Conservation (phyloP, 2,329 filamentous ascomycete genomes). For the Epichloe hybrida region DNA sequence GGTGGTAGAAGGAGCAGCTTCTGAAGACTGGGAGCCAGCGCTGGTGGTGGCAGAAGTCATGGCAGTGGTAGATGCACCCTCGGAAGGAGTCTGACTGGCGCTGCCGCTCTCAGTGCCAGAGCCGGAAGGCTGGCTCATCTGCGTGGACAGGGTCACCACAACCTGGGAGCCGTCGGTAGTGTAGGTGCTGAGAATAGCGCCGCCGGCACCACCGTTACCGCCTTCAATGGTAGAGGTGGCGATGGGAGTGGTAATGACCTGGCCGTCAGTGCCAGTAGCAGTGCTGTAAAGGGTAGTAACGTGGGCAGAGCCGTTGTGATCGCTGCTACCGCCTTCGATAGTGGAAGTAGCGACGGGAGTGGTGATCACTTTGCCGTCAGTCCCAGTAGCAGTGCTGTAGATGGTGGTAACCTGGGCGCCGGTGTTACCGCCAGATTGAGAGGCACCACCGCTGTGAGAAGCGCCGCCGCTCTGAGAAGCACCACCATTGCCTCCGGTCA, state of each 20-base stretch:
- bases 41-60: neutral
- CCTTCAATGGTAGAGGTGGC: constrained; percentile 21
- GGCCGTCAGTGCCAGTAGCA: constrained; percentile 18
- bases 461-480: neutral
- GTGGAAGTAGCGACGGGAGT: constrained; percentile 25
- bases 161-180: constrained; percentile 11
- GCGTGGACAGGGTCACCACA: constrained; percentile 16
- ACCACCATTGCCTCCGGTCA: constrained; percentile 12
- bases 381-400: constrained; percentile 21
- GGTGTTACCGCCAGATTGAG: neutral
- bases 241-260: constrained; percentile 21
- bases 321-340: constrained; percentile 11
- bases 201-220: constrained; percentile 8
- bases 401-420: constrained; percentile 17
- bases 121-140: constrained; percentile 9
- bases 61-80: constrained; percentile 6
- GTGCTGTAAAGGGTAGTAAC: constrained; percentile 26
- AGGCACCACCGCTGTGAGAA: constrained; percentile 1
- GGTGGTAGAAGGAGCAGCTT: neutral
- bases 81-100: constrained; percentile 6
- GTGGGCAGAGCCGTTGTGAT: neutral
- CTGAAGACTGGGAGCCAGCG: neutral
- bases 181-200: constrained; percentile 11
- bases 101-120: constrained; percentile 10
- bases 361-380: constrained; percentile 20